phyloP scores from a whole-genome alignment of 1,139 yeast genomes.

The Pichia sp. region DNA sequence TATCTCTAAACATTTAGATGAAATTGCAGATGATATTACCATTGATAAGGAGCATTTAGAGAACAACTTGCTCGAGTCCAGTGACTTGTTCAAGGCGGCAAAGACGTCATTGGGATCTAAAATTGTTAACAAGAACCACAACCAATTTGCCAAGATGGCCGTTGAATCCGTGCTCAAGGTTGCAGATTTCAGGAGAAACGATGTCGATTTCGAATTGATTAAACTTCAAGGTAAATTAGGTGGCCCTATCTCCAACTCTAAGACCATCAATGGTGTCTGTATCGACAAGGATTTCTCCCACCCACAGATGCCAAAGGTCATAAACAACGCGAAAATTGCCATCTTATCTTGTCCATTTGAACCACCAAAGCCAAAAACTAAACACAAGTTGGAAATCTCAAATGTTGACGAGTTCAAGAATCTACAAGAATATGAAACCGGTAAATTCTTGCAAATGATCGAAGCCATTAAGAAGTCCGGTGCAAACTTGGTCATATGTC shows the following conservation, averaged over 20 bases:
- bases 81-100: conserved; percentile 77
- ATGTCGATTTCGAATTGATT: conserved; percentile 93
- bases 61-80: conserved; percentile 40
- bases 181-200: conserved; percentile 85
- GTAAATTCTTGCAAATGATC: conserved; percentile 88
- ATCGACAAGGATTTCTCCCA: conserved; percentile 96
- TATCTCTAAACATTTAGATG: conserved; percentile 72
- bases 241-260: conserved; percentile 82
- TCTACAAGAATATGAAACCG: conserved; percentile 86
- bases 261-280: conserved; percentile 82
- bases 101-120: conserved; percentile 93
- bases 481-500: conserved; percentile 95
- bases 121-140: conserved; percentile 90
- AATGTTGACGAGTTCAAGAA: conserved; percentile 88
- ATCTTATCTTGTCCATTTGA: conserved; percentile 97
- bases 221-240: conserved; percentile 96
- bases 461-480: conserved; percentile 80
- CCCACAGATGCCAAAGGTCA: conserved; percentile 90
- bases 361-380: conserved; percentile 99
- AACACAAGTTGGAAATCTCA: conserved; percentile 91
- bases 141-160: conserved; percentile 92
- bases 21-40: conserved; percentile 57
- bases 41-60: conserved; percentile 33
- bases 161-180: conserved; percentile 93
- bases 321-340: conserved; percentile 82